A percentile compares a stretch with the other conserved stretches of the same genome.
Evolutionary conservation across 163 green algal species (phyloP).

Genomic region (Chlamydomonas reinhardtii): DNA sequence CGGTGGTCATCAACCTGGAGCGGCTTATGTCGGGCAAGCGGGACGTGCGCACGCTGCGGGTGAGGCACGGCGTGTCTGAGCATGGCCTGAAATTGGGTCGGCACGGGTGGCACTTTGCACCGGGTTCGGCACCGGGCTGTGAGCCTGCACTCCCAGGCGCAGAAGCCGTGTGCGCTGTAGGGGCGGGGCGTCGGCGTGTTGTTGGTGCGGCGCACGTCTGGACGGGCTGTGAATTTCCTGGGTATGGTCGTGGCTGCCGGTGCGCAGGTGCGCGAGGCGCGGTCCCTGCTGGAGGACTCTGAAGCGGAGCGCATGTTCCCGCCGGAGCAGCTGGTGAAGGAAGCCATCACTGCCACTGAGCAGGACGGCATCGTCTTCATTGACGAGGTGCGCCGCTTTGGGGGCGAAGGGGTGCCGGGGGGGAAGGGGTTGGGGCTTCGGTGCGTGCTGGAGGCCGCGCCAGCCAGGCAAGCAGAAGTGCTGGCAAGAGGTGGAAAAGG

Average conservation of each 20-base stretch:
- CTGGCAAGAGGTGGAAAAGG: background rate
- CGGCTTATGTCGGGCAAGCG: slow-evolving; percentile 11
- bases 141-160: background rate
- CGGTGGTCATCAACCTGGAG: slow-evolving; percentile 59
- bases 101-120: no score
- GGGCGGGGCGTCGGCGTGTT: no score
- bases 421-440: no score
- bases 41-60: slow-evolving; percentile 42
- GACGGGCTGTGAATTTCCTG: no score
- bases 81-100: background rate
- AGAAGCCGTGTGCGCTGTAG: background rate
- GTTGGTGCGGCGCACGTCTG: no score
- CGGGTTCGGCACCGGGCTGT: no score
- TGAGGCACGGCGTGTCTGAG: background rate
- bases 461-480: no score
- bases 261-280: slow-evolving; percentile 78
- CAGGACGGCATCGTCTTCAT: slow-evolving; percentile 98
- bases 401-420: slow-evolving; percentile 55
- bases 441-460: background rate
- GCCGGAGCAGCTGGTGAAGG: slow-evolving; percentile 81
- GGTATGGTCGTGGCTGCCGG: no score
- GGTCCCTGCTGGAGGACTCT: slow-evolving; percentile 89
- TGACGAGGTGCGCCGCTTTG: slow-evolving; percentile 97
- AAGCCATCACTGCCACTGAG: slow-evolving; percentile 92
- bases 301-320: slow-evolving; percentile 90